Evolutionary conservation across 495 filamentous ascomycete genomes (phyloP).

Genomic region (Aspergillus ellipticus): DNA sequence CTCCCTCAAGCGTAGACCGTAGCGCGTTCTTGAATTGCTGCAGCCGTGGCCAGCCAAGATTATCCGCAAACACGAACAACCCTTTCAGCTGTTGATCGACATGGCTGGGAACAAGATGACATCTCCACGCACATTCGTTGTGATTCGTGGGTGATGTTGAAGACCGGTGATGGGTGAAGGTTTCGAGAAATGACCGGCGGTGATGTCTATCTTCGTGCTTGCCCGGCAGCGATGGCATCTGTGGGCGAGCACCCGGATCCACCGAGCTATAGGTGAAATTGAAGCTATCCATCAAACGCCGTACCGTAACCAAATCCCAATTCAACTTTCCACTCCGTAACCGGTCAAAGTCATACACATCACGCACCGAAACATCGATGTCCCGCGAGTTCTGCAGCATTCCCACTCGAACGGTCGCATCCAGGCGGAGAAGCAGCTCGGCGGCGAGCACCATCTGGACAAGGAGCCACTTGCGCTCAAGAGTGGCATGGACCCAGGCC

Average conservation of each 20-base stretch:
- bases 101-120: constrained; percentile 35
- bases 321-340: constrained; percentile 64
- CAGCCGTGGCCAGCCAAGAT: constrained; percentile 47
- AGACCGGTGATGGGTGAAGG: constrained; percentile 23
- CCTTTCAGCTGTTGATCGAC: constrained; percentile 47
- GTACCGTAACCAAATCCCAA: constrained; percentile 76
- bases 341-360: constrained; percentile 61
- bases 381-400: constrained; percentile 48
- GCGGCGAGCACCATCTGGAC: constrained; percentile 75
- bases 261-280: constrained; percentile 18
- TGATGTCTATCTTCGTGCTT: constrained; percentile 25
- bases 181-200: constrained; percentile 26
- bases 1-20: constrained; percentile 15
- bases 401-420: constrained; percentile 57
- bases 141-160: constrained; percentile 4
- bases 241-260: constrained; percentile 7
- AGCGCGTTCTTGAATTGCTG: constrained; percentile 27
- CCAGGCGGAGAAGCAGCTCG: constrained; percentile 72
- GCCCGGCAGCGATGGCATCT: not conserved
- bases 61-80: constrained; percentile 47
- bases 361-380: constrained; percentile 50
- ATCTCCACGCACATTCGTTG: constrained; percentile 34
- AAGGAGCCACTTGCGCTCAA: constrained; percentile 71
- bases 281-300: constrained; percentile 74
- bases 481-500: constrained; percentile 32